Evolutionary conservation across 257 asterid genomes (phyloP).

Genomic region (Ehretia macrophylla): DNA sequence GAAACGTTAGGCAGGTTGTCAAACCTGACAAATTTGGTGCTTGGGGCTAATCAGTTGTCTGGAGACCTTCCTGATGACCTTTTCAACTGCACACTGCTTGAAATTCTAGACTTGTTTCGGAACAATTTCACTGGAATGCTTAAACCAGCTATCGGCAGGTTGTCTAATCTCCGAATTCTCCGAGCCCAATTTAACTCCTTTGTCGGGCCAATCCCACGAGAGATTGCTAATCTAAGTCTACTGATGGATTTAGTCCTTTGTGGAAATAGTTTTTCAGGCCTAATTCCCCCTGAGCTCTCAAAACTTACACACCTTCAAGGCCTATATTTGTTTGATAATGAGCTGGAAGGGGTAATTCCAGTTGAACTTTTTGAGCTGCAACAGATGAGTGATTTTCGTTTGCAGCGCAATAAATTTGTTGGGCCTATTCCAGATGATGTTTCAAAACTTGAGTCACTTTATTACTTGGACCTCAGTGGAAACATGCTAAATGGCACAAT

Average conservation of each 20-base stretch:
- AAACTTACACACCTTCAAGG: slow-evolving; percentile 60
- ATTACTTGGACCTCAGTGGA: slow-evolving; percentile 56
- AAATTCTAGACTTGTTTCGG: slow-evolving; percentile 32
- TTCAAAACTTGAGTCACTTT: slow-evolving; percentile 41
- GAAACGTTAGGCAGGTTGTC: slow-evolving; percentile 38
- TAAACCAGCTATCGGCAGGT: slow-evolving; percentile 40
- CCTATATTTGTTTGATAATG: slow-evolving; percentile 38
- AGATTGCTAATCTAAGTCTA: slow-evolving; percentile 51
- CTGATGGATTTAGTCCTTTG: slow-evolving; percentile 43
- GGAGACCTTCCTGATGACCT: slow-evolving; percentile 64
- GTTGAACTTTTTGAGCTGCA: slow-evolving; percentile 45
- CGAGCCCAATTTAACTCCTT: slow-evolving; percentile 30
- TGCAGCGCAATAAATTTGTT: slow-evolving; percentile 42
- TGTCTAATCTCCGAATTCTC: slow-evolving; percentile 40
- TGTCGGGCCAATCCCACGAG: slow-evolving; percentile 54
- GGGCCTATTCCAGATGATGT: slow-evolving; percentile 57
- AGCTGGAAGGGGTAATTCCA: slow-evolving; percentile 56
- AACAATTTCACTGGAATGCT: slow-evolving; percentile 45
- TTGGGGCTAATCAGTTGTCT: slow-evolving; percentile 42
- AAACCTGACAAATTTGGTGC: slow-evolving; percentile 43
- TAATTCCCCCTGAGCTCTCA: slow-evolving; percentile 51
- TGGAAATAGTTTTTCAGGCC: slow-evolving; percentile 52
- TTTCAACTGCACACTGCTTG: slow-evolving; percentile 50
- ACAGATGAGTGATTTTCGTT: slow-evolving; percentile 42
- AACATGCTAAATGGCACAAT: slow-evolving; percentile 69